Evolutionary conservation across 257 asterid species (phyloP).

Genomic region (Solanum sejunctum): DNA sequence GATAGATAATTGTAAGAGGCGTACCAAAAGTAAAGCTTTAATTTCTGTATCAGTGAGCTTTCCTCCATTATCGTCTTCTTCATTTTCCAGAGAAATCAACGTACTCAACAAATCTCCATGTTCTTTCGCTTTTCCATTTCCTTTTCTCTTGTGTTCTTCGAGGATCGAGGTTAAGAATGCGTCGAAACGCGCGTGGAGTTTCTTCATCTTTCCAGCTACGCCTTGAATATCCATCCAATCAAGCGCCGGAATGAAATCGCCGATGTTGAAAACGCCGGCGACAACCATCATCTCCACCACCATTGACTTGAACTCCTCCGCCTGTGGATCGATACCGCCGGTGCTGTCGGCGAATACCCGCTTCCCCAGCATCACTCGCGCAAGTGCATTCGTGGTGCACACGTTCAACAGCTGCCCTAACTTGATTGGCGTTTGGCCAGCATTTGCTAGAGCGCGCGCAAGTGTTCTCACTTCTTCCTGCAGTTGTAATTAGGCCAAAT

Average conservation of each 20-base stretch:
- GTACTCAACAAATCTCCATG: conserved; percentile 39
- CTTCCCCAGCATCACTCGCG: conserved; percentile 63
- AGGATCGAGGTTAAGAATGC: conserved; percentile 39
- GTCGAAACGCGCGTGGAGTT: conserved; percentile 64
- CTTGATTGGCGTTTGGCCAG: conserved; percentile 19
- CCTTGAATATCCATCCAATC: conserved; percentile 72
- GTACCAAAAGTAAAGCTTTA: conserved; percentile 81
- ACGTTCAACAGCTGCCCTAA: conserved; percentile 45
- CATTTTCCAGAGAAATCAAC: conserved; percentile 43
- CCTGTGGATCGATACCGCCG: conserved; percentile 48
- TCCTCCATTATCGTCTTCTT: conserved; percentile 31
- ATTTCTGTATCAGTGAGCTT: conserved; percentile 57
- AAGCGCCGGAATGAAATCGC: conserved; percentile 75
- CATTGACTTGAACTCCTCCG: conserved; percentile 76
- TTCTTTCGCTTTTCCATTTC: not conserved
- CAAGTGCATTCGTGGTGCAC: conserved; percentile 65
- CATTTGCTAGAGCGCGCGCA: conserved; percentile 31
- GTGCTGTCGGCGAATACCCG: conserved; percentile 46
- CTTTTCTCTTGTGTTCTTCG: conserved; percentile 42
- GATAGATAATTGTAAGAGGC: not conserved
- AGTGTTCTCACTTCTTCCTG: conserved; percentile 63
- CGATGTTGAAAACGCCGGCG: conserved; percentile 77
- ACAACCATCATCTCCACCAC: conserved; percentile 73
- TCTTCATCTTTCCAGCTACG: conserved; percentile 63
- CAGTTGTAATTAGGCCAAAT: not conserved